Evolutionary conservation across 2,329 filamentous ascomycete species (phyloP).

Genomic region (Aureobasidium sp.): DNA sequence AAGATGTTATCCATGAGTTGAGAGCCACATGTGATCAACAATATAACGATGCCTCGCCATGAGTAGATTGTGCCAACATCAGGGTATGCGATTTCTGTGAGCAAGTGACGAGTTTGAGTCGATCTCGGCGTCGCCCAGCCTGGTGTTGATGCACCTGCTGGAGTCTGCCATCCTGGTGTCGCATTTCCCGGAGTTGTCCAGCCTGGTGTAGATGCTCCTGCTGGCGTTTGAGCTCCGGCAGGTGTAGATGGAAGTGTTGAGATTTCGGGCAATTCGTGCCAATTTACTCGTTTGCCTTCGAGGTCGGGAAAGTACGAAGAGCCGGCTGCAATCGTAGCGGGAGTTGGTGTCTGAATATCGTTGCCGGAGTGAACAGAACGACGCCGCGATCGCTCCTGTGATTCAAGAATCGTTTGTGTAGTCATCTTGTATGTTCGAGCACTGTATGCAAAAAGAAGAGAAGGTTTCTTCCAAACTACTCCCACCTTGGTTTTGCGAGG

Average conservation of each 20-base stretch:
- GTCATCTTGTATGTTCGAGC: not conserved
- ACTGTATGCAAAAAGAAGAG: not conserved
- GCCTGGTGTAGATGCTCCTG: not conserved
- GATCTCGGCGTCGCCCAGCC: not conserved
- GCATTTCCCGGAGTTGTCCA: not conserved
- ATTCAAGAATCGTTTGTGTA: not conserved
- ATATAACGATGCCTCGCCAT: constrained; percentile 34
- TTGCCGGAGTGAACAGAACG: not conserved
- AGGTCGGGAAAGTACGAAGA: constrained; percentile 5
- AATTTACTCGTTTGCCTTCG: not conserved
- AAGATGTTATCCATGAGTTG: constrained; percentile 41
- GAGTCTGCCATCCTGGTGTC: constrained; percentile 7
- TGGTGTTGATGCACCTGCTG: constrained; percentile 2
- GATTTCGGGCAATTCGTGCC: not conserved
- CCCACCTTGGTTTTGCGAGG: not conserved
- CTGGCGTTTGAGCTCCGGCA: not conserved
- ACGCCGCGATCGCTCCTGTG: not conserved
- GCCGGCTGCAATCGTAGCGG: not conserved
- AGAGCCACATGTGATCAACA: constrained; percentile 37
- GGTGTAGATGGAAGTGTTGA: not conserved
- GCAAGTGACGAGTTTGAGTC: not conserved
- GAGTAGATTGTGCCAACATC: constrained; percentile 32
- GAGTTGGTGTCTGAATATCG: not conserved
- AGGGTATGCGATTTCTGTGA: constrained; percentile 20
- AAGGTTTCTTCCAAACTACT: not conserved